Evolutionary conservation across 257 asterid genomes (phyloP).

Genomic region (Orobanche coerulescens): DNA sequence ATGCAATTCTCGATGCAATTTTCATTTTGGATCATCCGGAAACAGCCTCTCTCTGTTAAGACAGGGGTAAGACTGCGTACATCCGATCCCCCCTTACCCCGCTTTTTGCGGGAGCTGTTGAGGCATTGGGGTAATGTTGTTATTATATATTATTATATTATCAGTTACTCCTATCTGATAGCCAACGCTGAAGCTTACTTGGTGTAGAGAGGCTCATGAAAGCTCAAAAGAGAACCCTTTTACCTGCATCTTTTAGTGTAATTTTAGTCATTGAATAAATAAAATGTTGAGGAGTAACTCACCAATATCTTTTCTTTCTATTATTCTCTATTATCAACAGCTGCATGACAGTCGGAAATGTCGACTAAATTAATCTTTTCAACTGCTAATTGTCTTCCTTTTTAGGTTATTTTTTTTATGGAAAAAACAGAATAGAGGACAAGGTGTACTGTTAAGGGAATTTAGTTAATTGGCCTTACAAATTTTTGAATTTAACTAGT

Average conservation of each 20-base stretch:
- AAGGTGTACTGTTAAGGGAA: background rate
- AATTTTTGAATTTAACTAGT: background rate
- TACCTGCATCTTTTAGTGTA: background rate
- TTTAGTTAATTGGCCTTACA: background rate
- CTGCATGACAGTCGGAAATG: background rate
- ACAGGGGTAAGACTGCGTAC: no score
- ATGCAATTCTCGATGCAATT: no score
- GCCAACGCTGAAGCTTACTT: background rate
- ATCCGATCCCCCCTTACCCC: no score
- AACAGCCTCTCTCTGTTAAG: no score
- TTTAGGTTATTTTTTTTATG: background rate
- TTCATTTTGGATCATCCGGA: no score
- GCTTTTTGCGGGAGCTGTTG: no score
- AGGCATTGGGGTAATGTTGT: no score
- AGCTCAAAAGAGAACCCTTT: conserved; percentile 3
- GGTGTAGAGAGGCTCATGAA: conserved; percentile 5
- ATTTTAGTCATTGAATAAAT: background rate
- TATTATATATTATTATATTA: no score
- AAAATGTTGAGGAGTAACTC: background rate
- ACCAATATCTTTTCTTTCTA: background rate
- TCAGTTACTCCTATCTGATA: background rate
- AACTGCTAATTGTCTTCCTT: background rate
- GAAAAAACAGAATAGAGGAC: background rate
- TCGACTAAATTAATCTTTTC: background rate
- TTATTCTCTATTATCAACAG: background rate